phyloP scores from a whole-genome alignment of 768 basidiomycete species.

The Tulasnella calospora region DNA sequence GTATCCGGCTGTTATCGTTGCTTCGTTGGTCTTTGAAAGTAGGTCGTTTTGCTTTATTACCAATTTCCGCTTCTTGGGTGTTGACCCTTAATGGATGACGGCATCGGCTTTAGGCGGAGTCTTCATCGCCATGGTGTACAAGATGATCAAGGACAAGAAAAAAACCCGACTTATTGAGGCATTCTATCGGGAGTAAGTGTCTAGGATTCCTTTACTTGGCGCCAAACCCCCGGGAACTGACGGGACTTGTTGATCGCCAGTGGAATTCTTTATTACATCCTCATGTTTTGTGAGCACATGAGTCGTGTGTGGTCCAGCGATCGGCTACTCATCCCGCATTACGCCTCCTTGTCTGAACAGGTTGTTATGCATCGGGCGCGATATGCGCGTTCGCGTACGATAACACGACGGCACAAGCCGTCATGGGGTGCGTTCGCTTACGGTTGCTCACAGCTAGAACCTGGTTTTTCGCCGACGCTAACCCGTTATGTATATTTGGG shows the following conservation, averaged over 20 bases:
- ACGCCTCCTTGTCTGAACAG: neutral
- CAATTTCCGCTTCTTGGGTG: neutral
- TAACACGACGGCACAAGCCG: neutral
- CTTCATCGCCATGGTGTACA: neutral
- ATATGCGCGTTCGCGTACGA: neutral
- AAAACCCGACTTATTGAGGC: neutral
- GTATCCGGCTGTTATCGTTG: neutral
- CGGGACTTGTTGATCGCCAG: neutral
- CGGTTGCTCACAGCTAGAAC: neutral
- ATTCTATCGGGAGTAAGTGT: slow-evolving; percentile 2
- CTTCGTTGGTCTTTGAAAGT: neutral
- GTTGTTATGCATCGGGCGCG: neutral
- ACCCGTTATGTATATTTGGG: neutral
- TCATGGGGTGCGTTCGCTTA: neutral
- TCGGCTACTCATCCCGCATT: neutral
- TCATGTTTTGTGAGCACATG: slow-evolving; percentile 12
- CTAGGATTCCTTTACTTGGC: no score
- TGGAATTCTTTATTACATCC: slow-evolving; percentile 1
- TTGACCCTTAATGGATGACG: neutral
- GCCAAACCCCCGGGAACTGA: neutral
- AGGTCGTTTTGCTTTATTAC: neutral
- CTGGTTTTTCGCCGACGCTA: neutral
- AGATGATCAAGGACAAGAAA: neutral
- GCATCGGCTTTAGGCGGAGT: neutral
- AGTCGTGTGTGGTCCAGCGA: neutral